Evolutionary conservation across 495 filamentous ascomycete genomes (phyloP), one percentile per base, ranked within the genome.

Genomic region (Penicillium cinerascens): DNA sequence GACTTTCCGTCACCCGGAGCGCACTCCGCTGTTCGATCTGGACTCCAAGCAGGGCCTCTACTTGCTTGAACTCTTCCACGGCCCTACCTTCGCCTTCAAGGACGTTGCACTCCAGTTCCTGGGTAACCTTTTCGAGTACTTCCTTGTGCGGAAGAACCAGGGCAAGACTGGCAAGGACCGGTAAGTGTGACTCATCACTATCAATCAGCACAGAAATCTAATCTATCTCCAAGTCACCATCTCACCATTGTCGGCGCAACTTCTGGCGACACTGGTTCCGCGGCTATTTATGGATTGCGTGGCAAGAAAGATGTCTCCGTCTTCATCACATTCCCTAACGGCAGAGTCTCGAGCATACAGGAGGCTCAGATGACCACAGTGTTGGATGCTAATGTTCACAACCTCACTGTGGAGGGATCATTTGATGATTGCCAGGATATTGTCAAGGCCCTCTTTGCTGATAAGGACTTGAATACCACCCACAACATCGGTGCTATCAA

Each of bases 361-460:
- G 88, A 96, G 69, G 87, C 84, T 3, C 93, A 97, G 72, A 97
- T 98, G 93, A 96, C 90, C 1, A 93, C 92, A 0, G 84, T 89
- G 48, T 69, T 87, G 20, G 93, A 97, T 62, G 71, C 75, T 44
- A 98, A 98, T 70, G 73, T 96, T 8, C 88, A 96, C 77, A 92
- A 91, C 69, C 69, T 97, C 1, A 81, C 87, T 41, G 85, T 96
- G 13, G 81, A 84, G 44, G 92, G 92, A 29, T 89, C 88, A 2
- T 97, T 98, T 71, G 93, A 98, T 59, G 88, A 97, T 65, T 97
- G 92, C 71, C 92, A 95, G 83, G 92, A 96, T 63, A 89, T 90
- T 47, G 88, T 98, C 59, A 98, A 98, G 75, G 85, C 87, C 0
- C 80, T 98, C 20, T 98, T 97, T 64, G 85, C 52, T 18, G 61